Evolutionary conservation across 768 basidiomycete species (phyloP), one percentile per base, ranked within the genome.

Genomic region (Rubroboletus pulcherrimus): DNA sequence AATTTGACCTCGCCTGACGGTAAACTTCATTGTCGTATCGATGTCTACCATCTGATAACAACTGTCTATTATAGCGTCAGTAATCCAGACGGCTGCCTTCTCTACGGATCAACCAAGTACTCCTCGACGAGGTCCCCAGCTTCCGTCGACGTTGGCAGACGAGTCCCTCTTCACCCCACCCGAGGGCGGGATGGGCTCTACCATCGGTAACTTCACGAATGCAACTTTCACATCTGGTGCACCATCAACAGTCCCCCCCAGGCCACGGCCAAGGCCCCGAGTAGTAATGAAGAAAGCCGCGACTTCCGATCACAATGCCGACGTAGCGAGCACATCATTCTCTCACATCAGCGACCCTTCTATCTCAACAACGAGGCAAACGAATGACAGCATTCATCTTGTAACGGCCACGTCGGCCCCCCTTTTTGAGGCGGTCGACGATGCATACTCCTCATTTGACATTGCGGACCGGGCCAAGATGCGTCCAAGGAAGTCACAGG

Each of bases 401-500:
- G 58, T 53, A n/a, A 55, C 61, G 1, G 9, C 43, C 7, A 45
- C 59, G 0, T 57, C 68, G 1, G 38, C 56, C n/a, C 42, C 19
- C 34, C 30, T 59, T 31, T 56, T 61, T 7, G 60, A 56, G 11
- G n/a, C 11, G 2, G n/a, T 46, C 9, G 65, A 52, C 0, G 67
- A 71, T 38, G 37, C 30, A 29, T 64, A 65, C 37, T 64, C 59
- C 43, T 62, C 65, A 6, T 61, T 72, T 41, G 77, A 67, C 57
- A 82, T 83, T 26, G 82, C 82, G n/a, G 82, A 84, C 40, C 75
- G 82, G 17, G 79, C 82, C 47, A 84, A 84, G 62, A 81, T 74
- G 67, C 81, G 82, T 17, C 74, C 78, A 53, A 70, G 81, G 24
- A 73, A 66, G 21, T 51, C 71, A 8, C 62, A 57, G 42, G 26